Evolutionary conservation across 352 stramenopile genomes (phyloP).

Genomic region (Globisporangium ultimum): DNA sequence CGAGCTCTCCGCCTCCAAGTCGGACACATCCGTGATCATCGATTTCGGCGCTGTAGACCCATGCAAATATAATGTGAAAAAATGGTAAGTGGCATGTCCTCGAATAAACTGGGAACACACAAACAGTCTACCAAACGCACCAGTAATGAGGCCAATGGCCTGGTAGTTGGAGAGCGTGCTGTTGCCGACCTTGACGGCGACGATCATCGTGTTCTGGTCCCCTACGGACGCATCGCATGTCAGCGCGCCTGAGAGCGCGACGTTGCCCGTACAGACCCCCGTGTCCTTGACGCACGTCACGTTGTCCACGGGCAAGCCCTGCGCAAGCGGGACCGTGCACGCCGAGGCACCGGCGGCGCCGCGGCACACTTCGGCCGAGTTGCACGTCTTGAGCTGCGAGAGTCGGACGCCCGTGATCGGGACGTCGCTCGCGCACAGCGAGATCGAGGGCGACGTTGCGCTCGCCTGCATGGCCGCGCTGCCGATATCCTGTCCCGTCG

Average conservation of each 20-base stretch:
- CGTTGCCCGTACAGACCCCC: conserved; percentile 36
- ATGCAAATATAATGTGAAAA: not conserved
- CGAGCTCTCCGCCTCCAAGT: conserved; percentile 28
- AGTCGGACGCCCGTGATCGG: conserved; percentile 47
- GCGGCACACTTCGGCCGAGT: conserved; percentile 50
- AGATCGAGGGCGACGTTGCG: conserved; percentile 21
- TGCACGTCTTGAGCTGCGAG: conserved; percentile 51
- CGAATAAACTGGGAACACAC: not conserved
- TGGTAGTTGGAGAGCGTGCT: conserved; percentile 42
- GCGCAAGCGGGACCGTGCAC: conserved; percentile 42
- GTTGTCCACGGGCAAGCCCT: conserved; percentile 25
- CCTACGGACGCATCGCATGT: conserved; percentile 38
- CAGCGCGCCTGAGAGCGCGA: conserved; percentile 38
- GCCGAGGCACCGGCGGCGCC: conserved; percentile 36
- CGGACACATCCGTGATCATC: conserved; percentile 33
- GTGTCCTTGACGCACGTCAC: conserved; percentile 38
- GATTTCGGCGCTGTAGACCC: conserved; percentile 4
- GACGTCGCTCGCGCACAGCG: conserved; percentile 48
- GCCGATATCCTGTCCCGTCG: conserved; percentile 28
- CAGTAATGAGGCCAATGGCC: conserved; percentile 40
- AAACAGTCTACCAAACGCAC: conserved; percentile 21
- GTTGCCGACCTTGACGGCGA: conserved; percentile 48
- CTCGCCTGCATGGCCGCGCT: conserved; percentile 25
- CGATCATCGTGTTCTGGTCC: conserved; percentile 35
- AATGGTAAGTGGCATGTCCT: not conserved